These are phyloP conservation scores for Oryza meyeriana DNA, from an alignment of 176 grass and related monocot genomes.

Conservation along the genomic window DNA sequence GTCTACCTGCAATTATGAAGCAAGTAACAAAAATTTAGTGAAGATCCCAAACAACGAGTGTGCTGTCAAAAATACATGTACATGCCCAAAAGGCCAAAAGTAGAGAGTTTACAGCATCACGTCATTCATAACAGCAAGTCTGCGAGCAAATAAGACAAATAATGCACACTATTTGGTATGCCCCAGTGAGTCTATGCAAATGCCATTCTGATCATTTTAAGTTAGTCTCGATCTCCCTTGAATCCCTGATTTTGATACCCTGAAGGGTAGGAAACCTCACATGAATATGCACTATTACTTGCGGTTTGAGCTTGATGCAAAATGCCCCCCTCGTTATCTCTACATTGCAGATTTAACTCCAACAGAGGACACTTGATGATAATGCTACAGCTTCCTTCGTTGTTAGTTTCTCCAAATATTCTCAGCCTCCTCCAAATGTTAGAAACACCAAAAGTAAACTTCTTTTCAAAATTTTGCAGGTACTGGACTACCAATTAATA, in stretches of 20 bases:
- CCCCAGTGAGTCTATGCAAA: neutral
- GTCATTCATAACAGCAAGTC: neutral
- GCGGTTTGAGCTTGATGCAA: neutral
- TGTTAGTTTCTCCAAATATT: neutral
- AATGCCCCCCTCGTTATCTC: neutral
- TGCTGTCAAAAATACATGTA: neutral
- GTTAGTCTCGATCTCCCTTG: neutral
- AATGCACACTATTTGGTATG: neutral
- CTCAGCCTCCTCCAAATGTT: neutral
- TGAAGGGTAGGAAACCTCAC: neutral
- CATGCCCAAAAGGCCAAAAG: neutral
- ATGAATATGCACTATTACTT: neutral
- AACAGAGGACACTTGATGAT: neutral
- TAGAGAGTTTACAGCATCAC: neutral
- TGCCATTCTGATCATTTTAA: conserved; percentile 7
- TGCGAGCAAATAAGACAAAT: neutral
- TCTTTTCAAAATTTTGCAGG: neutral
- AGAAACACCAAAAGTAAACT: neutral
- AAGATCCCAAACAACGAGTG: neutral
- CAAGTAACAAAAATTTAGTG: neutral
- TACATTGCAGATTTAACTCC: neutral
- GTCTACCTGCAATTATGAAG: conserved; percentile 26
- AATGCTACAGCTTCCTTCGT: neutral
- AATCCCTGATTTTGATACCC: conserved; percentile 7
- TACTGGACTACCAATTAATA: neutral